These are phyloP conservation scores for Rhinocladiella similis DNA, from an alignment of 2,329 filamentous ascomycete genomes.

Conservation along the genomic window DNA sequence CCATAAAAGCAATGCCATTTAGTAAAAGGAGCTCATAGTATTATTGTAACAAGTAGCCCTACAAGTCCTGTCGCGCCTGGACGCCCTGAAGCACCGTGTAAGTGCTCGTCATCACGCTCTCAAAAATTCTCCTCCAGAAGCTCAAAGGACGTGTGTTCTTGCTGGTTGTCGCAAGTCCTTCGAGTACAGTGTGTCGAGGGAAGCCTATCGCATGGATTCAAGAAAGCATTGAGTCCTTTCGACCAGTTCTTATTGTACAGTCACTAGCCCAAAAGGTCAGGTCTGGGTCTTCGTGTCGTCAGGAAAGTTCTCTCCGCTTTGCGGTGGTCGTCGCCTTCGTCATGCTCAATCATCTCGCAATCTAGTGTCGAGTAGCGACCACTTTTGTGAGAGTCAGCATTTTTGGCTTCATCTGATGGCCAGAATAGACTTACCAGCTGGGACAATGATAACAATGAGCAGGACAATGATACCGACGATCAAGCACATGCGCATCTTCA, in stretches of 20 bases:
- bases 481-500: constrained; percentile 99
- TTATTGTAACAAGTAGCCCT: constrained; percentile 26
- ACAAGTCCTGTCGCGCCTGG: constrained; percentile 8
- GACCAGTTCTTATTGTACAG: constrained; percentile 11
- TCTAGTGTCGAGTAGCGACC: constrained; percentile 25
- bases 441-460: constrained; percentile 90
- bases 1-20: not conserved
- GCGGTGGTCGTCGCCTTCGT: not conserved
- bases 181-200: not conserved
- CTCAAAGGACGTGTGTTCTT: constrained; percentile 1
- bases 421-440: constrained; percentile 66
- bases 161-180: not conserved
- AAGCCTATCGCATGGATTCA: not conserved
- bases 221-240: not conserved
- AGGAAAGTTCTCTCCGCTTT: not conserved
- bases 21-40: constrained; percentile 12
- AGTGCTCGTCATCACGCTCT: constrained; percentile 14
- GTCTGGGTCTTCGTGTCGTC: constrained; percentile 11
- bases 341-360: not conserved
- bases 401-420: not conserved
- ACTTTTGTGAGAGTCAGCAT: constrained; percentile 19
- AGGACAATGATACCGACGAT: constrained; percentile 88
- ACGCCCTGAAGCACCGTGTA: constrained; percentile 11
- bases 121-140: constrained; percentile 11
- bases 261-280: constrained; percentile 12